A percentile compares a stretch with the other conserved stretches of the same genome.
Conservation (phyloP, 2,329 filamentous ascomycete species). For the Pseudogymnoascus sp. region DNA sequence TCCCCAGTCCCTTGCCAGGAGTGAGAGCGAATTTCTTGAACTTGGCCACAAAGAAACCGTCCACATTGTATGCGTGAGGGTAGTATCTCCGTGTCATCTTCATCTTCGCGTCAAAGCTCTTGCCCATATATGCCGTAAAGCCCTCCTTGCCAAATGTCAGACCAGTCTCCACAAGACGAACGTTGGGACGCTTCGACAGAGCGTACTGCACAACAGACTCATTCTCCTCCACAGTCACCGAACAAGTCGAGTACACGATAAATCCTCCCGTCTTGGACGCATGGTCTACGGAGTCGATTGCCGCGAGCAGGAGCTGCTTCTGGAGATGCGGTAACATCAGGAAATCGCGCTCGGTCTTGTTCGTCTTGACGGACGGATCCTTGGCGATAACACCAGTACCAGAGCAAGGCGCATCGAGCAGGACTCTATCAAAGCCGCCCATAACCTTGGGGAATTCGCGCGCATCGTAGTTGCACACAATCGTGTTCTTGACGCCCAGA, state of each 20-base stretch:
- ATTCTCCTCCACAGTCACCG: slow-evolving; percentile 88
- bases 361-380: slow-evolving; percentile 93
- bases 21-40: slow-evolving; percentile 86
- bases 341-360: slow-evolving; percentile 95
- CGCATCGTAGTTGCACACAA: slow-evolving; percentile 93
- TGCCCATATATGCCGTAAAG: slow-evolving; percentile 84
- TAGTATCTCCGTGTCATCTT: slow-evolving; percentile 80
- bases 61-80: slow-evolving; percentile 87
- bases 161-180: slow-evolving; percentile 85
- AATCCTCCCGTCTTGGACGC: slow-evolving; percentile 87
- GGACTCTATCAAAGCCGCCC: slow-evolving; percentile 88
- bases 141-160: slow-evolving; percentile 86
- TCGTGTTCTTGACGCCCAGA: slow-evolving; percentile 83
- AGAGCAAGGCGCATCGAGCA: slow-evolving; percentile 91
- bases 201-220: slow-evolving; percentile 92
- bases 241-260: slow-evolving; percentile 94
- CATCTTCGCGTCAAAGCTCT: slow-evolving; percentile 80
- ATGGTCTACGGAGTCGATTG: slow-evolving; percentile 92
- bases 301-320: slow-evolving; percentile 85
- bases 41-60: slow-evolving; percentile 97
- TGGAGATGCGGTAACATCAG: slow-evolving; percentile 86
- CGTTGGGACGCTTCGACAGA: slow-evolving; percentile 82
- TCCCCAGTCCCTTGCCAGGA: slow-evolving; percentile 37
- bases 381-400: slow-evolving; percentile 97
- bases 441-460: slow-evolving; percentile 90